Evolutionary conservation across 164 flowering plant species (phyloP).

Genomic region (Vitis rotundifolia): DNA sequence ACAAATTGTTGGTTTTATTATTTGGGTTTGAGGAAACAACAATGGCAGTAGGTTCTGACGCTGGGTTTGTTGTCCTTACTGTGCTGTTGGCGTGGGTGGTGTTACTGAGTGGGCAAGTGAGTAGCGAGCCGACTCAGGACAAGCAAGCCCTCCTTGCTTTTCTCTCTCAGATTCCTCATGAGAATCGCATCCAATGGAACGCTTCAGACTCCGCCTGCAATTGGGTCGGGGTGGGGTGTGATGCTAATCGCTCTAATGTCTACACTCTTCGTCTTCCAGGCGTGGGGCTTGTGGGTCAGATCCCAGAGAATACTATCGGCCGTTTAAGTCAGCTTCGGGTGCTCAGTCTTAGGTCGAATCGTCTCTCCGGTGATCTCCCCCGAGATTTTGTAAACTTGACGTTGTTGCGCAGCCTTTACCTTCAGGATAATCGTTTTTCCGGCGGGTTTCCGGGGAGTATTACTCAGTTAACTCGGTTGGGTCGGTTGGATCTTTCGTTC

Average conservation of each 20-base stretch:
- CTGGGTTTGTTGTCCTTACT: constrained; percentile 5
- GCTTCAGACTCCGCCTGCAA: constrained; percentile 55
- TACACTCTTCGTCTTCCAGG: constrained; percentile 75
- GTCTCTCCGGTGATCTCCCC: constrained; percentile 69
- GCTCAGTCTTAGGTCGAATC: constrained; percentile 77
- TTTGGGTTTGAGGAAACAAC: neutral
- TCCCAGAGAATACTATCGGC: constrained; percentile 66
- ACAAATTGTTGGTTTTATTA: neutral
- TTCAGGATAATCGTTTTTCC: constrained; percentile 65
- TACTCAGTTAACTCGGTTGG: constrained; percentile 38
- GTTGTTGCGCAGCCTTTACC: constrained; percentile 55
- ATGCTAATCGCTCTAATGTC: constrained; percentile 37
- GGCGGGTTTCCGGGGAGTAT: constrained; percentile 64
- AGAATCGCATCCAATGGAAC: constrained; percentile 64
- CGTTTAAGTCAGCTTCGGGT: constrained; percentile 59
- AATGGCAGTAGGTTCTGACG: constrained; percentile 31
- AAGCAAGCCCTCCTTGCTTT: constrained; percentile 77
- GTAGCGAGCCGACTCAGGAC: constrained; percentile 65
- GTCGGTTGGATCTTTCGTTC: constrained; percentile 62
- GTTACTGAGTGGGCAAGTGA: constrained; percentile 17
- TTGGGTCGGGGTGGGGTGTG: constrained; percentile 85
- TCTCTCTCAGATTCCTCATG: constrained; percentile 49
- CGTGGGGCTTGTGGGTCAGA: constrained; percentile 67
- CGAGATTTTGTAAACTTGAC: constrained; percentile 64
- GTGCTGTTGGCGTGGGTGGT: constrained; percentile 8